Evolutionary conservation across 805 yeast genomes (phyloP).

Genomic region (Vanderwaltozyma tropicalis): DNA sequence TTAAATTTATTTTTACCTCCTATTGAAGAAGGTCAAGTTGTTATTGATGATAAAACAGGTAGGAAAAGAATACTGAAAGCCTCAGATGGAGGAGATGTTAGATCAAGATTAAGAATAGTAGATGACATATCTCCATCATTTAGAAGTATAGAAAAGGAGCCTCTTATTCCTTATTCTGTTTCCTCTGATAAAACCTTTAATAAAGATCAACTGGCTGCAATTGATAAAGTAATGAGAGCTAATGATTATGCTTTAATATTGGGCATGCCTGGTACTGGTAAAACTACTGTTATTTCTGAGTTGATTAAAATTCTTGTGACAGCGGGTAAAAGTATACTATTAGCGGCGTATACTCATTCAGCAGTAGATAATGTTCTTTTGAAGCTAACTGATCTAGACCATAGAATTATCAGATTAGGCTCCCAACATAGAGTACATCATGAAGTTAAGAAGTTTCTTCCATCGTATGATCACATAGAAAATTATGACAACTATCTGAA

Average conservation of each 20-base stretch:
- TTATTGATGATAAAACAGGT: conserved; percentile 10
- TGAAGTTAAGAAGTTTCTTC: conserved; percentile 43
- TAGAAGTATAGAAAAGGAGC: conserved; percentile 2
- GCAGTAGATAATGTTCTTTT: conserved; percentile 89
- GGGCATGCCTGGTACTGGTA: conserved; percentile 99
- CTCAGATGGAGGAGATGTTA: conserved; percentile 30
- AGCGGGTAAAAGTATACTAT: conserved; percentile 54
- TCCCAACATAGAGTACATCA: conserved; percentile 48
- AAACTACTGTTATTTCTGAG: conserved; percentile 80
- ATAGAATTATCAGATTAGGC: conserved; percentile 61
- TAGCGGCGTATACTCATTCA: conserved; percentile 86
- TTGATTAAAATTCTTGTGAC: conserved; percentile 49
- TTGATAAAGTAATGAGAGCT: conserved; percentile 52
- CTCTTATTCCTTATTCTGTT: conserved; percentile 16
- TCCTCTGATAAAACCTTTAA: conserved; percentile 36
- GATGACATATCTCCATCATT: conserved; percentile 26
- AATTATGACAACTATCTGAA: conserved; percentile 37
- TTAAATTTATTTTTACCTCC: conserved; percentile 49
- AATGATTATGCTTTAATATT: conserved; percentile 70
- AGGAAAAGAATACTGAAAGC: conserved; percentile 8
- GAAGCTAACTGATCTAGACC: conserved; percentile 42
- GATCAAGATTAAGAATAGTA: conserved; percentile 28
- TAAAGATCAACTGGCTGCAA: conserved; percentile 59
- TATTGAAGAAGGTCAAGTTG: conserved; percentile 24
- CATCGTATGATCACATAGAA: conserved; percentile 32